A percentile compares a stretch with the other conserved stretches of the same genome.
Evolutionary conservation across 2,329 filamentous ascomycete genomes (phyloP).

Genomic region (Beauveria pseudobassiana): DNA sequence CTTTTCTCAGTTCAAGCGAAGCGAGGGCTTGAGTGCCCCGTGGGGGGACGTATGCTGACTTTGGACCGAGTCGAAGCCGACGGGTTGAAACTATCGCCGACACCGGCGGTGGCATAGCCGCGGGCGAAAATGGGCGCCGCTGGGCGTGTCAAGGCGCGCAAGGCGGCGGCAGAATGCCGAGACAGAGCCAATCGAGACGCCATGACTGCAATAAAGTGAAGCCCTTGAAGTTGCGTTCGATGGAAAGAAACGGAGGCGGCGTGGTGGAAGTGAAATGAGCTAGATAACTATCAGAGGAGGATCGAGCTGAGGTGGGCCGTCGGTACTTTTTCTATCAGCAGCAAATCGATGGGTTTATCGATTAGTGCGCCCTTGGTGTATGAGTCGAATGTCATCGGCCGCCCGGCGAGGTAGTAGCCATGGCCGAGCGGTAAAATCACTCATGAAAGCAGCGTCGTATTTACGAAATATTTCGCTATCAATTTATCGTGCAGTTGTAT

Average conservation of each 20-base stretch:
- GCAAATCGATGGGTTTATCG: not conserved
- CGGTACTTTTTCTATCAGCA: not conserved
- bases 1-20: not conserved
- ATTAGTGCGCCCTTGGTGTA: not conserved
- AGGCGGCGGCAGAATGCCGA: not conserved
- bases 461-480: not conserved
- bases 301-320: not conserved
- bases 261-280: not conserved
- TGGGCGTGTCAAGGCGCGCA: not conserved
- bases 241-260: not conserved
- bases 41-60: not conserved
- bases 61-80: not conserved
- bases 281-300: not conserved
- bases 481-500: not conserved
- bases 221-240: not conserved
- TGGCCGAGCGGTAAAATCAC: not conserved
- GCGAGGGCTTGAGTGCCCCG: not conserved
- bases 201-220: not conserved
- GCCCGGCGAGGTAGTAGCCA: not conserved
- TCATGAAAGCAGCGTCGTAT: not conserved
- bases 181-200: constrained; percentile 6
- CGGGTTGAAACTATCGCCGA: not conserved
- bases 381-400: not conserved
- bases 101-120: constrained; percentile 6
- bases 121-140: not conserved